Evolutionary conservation across 1,284 basidiomycete genomes (phyloP), one percentile per base, ranked within the genome.

Genomic region (Cyathus pygmaeus): DNA sequence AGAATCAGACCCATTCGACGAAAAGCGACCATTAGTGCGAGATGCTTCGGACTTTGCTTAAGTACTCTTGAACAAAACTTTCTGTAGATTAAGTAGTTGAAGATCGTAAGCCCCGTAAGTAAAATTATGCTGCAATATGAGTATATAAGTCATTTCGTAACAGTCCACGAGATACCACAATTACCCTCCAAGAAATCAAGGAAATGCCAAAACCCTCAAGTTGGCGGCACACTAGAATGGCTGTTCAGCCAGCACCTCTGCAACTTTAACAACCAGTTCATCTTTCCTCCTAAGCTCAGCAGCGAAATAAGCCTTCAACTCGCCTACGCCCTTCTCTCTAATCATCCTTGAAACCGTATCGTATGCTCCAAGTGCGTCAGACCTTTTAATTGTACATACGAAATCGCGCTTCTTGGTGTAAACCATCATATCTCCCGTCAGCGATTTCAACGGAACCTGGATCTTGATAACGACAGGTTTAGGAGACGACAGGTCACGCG

Each of bases 401-500:
- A 86, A 80, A 58, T 84, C 79, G 11, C 82, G 72, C 65, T 79
- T 84, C 69, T 81, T 80, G 62, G 77, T 82, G 67, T 85, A 86
- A 27, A 87, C 75, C 55, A 80, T 60, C 41, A 85, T 42, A 7
- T 57, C 42, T 19, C 44, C 44, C 11, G 21, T 47, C 26, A 19
- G n/a, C n/a, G 44, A 26, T 6, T 11, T 23, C 44, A 47, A 9
- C 9, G 44, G 44, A 6, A 47, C 26, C 19, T 47, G 44, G 7
- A 47, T n/a, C 7, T 47, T 47, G 44, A 47, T 47, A 19, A 47
- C 44, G 26, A 36, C 33, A 9, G 33, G 9, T 36, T 36, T 36
- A 9, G 33, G 33, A 36, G 33, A 36, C 7, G 33, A 9, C 7
- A 36, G 33, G 33, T 36, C 15, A 9, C 15, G 7, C 7, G 33